Evolutionary conservation across 2,329 filamentous ascomycete genomes (phyloP).

Genomic region (Colletotrichum eremochloae): DNA sequence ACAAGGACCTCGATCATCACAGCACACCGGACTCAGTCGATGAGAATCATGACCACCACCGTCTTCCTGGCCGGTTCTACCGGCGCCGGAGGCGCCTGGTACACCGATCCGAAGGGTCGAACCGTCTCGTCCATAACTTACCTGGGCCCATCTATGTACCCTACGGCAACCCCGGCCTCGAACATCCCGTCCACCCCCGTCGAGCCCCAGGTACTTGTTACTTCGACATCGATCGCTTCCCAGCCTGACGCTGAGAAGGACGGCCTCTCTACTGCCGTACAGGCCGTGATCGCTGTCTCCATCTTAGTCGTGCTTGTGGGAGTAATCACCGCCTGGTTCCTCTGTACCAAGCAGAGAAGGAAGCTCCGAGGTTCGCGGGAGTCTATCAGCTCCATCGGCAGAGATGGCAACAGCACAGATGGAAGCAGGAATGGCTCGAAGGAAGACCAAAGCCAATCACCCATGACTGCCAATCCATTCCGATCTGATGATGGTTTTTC

Average conservation of each 20-base stretch:
- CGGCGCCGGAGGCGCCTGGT: slow-evolving; percentile 23
- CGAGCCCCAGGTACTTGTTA: neutral
- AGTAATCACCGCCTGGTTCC: slow-evolving; percentile 44
- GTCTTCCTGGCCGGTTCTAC: slow-evolving; percentile 5
- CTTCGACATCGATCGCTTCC: slow-evolving; percentile 21
- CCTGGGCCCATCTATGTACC: neutral
- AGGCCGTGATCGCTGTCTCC: slow-evolving; percentile 24
- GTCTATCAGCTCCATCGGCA: slow-evolving; percentile 34
- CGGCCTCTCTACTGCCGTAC: slow-evolving; percentile 13
- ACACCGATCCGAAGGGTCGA: slow-evolving; percentile 12
- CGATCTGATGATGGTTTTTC: slow-evolving; percentile 56
- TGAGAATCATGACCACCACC: slow-evolving; percentile 5
- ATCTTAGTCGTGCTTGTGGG: slow-evolving; percentile 29
- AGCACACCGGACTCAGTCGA: neutral
- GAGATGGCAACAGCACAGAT: slow-evolving; percentile 27
- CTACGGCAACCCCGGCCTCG: neutral
- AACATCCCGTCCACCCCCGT: neutral
- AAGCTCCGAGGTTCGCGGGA: slow-evolving; percentile 26
- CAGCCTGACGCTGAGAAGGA: neutral
- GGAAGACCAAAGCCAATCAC: slow-evolving; percentile 48
- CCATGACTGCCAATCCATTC: slow-evolving; percentile 47
- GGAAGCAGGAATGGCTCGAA: slow-evolving; percentile 43
- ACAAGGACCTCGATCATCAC: neutral
- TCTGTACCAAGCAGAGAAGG: slow-evolving; percentile 33
- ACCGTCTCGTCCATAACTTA: neutral